Evolutionary conservation across 2,329 filamentous ascomycete species (phyloP).

Genomic region (Pyrenophora tritici-repentis): DNA sequence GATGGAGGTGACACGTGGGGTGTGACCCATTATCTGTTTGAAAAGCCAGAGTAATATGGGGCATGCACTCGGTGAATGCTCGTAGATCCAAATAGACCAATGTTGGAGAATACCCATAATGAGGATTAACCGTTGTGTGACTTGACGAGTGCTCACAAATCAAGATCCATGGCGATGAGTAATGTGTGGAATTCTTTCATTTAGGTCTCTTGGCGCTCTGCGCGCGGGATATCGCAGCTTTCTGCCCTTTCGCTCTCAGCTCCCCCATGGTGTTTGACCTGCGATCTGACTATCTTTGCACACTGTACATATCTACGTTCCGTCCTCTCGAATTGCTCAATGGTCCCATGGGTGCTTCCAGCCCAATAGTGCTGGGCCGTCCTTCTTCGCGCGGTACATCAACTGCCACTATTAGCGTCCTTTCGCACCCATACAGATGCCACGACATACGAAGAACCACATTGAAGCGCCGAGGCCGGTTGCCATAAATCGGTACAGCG

Average conservation of each 20-base stretch:
- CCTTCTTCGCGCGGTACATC: conserved; percentile 96
- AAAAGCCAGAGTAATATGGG: conserved; percentile 54
- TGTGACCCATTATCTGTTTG: conserved; percentile 69
- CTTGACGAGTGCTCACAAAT: too few relatives aligned
- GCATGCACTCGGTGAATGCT: not conserved
- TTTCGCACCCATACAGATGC: not conserved
- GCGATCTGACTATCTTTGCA: not conserved
- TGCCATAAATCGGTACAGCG: conserved; percentile 81
- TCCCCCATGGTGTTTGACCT: not conserved
- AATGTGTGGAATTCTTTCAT: not conserved
- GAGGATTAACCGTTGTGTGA: too few relatives aligned
- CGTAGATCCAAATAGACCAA: not conserved
- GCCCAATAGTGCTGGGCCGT: conserved; percentile 86
- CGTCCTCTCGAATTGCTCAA: conserved; percentile 21
- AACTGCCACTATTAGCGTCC: conserved; percentile 60
- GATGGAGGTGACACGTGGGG: conserved; percentile 70
- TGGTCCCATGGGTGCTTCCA: conserved; percentile 75
- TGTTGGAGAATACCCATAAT: not conserved
- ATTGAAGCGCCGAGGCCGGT: conserved; percentile 91
- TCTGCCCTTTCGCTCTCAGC: not conserved
- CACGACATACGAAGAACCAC: conserved; percentile 92
- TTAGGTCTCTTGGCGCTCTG: conserved; percentile 6
- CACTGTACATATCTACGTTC: not conserved
- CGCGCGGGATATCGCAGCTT: not conserved
- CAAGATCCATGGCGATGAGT: not conserved